A percentile compares a stretch with the other conserved stretches of the same genome.
Conservation (phyloP, 192 early-diverging fungal genomes). For the Umbelopsis isabellina region DNA sequence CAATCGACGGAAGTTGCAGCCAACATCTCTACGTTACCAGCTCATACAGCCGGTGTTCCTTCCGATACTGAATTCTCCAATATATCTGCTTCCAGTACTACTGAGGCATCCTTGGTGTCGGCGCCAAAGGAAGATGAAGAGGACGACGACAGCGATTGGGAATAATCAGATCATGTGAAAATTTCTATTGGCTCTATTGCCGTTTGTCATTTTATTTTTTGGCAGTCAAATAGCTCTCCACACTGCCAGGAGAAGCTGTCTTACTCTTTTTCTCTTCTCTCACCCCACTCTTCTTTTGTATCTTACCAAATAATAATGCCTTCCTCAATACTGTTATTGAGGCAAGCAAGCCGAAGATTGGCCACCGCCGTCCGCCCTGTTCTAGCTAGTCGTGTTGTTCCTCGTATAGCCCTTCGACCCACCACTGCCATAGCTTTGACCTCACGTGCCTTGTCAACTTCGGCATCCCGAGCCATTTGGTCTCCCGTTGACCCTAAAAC, state of each 20-base stretch:
- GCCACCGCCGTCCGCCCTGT: neutral
- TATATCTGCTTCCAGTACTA: slow-evolving; percentile 33
- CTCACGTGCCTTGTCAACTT: neutral
- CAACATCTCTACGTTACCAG: neutral
- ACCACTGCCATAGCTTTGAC: neutral
- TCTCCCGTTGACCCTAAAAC: slow-evolving; percentile 39
- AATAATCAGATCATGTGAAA: slow-evolving; percentile 26
- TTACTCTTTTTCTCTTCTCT: neutral
- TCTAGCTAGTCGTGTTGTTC: slow-evolving; percentile 1
- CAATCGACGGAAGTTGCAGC: neutral
- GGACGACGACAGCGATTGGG: slow-evolving; percentile 43
- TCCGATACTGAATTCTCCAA: slow-evolving; percentile 34
- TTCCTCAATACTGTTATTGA: slow-evolving; percentile 7
- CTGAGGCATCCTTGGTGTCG: slow-evolving; percentile 34
- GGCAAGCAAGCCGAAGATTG: neutral
- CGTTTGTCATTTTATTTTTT: neutral
- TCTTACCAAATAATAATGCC: neutral
- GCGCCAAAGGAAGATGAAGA: slow-evolving; percentile 30
- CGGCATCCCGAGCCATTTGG: slow-evolving; percentile 27
- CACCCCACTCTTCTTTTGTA: slow-evolving; percentile 3
- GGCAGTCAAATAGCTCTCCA: too few species aligned
- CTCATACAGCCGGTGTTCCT: neutral
- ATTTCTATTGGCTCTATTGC: neutral
- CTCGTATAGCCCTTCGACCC: neutral
- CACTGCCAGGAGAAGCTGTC: too few species aligned